phyloP scores from a whole-genome alignment of 768 basidiomycete genomes.

The Suillus weaverae region DNA sequence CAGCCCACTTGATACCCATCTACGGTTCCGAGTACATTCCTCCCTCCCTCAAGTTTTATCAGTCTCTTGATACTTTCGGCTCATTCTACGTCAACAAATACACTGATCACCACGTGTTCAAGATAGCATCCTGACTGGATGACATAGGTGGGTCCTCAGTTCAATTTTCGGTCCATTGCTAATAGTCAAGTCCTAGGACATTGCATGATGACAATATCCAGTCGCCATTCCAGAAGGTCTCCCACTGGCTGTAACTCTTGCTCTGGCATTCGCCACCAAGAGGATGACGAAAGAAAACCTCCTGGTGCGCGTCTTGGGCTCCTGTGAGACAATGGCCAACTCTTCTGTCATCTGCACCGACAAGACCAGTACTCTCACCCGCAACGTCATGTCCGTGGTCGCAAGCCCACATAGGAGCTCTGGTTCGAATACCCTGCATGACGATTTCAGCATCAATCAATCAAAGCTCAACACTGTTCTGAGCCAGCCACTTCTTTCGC shows the following conservation, averaged over 20 bases:
- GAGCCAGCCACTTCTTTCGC: constrained; percentile 53
- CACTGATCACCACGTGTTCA: not conserved
- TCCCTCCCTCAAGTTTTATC: not conserved
- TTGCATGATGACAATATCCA: too few species aligned
- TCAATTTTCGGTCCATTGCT: not conserved
- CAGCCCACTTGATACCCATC: constrained; percentile 6
- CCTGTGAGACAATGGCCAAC: constrained; percentile 99
- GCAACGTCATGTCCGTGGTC: constrained; percentile 94
- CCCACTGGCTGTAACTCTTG: constrained; percentile 93
- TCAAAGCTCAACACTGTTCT: constrained; percentile 64
- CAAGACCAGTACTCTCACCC: constrained; percentile 95
- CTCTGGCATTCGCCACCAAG: constrained; percentile 94
- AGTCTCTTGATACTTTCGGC: not conserved
- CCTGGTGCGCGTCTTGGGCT: constrained; percentile 91
- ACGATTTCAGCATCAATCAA: constrained; percentile 90
- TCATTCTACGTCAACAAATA: not conserved
- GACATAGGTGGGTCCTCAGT: not conserved
- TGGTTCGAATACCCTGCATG: constrained; percentile 28
- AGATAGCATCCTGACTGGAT: not conserved
- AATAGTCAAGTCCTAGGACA: not conserved
- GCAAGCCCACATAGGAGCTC: constrained; percentile 45
- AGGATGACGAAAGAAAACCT: constrained; percentile 97
- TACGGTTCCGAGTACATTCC: constrained; percentile 1
- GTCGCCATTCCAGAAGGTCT: too few species aligned
- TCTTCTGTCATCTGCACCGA: constrained; percentile 95